Base-by-base conservation (phyloP, 148 eudicot genomes). In the Simmondsia chinensis region DNA sequence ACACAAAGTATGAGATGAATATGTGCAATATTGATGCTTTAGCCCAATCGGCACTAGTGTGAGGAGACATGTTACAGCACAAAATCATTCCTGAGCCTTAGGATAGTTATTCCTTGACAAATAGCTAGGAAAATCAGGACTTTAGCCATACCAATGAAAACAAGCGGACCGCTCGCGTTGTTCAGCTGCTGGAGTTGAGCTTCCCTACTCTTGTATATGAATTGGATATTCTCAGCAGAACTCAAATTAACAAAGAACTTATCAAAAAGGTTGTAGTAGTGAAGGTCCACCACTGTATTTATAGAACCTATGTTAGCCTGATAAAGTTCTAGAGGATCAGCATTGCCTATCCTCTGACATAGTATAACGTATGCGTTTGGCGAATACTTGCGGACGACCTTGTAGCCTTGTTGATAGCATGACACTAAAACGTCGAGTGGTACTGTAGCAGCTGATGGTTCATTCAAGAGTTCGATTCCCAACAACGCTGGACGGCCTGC, bases 291-390 rank as follows among this genome's bases (percentile, higher is more conserved):
- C 13, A 77, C 91, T 12, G 63, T 6, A 47, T 81, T 81, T 15
- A 39, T 23, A 3, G 52, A 43, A 17, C 95, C 86, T 42, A 81
- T 51, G 56, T 75, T 59, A 40, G 86, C 80, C 40, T 70, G 73
- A 64, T 64, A 85, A 29, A 85, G 76, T 59, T 85, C 95, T 14
- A 75, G 25, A 5, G 86, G 95, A 64, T 85, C 95, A 32, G 82
- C 86, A 50, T 65, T 57, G 44, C 91, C 91, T 15, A 85, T 85
- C 57, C 91, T 77, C 49, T 81, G 91, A 47, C 86, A 81, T 53
- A 81, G 43, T 32, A 85, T 72, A 33, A 81, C 89, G 43, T 77
- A 81, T 20, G 76, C 81, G 4, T 71, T 70, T 3, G 72, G 28
- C 5, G 95, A 81, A 63, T 77, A 56, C 39, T 81, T 85, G 9